Conservation (phyloP, 1,139 yeast species). For the Debaryomyces psychrophilus region DNA sequence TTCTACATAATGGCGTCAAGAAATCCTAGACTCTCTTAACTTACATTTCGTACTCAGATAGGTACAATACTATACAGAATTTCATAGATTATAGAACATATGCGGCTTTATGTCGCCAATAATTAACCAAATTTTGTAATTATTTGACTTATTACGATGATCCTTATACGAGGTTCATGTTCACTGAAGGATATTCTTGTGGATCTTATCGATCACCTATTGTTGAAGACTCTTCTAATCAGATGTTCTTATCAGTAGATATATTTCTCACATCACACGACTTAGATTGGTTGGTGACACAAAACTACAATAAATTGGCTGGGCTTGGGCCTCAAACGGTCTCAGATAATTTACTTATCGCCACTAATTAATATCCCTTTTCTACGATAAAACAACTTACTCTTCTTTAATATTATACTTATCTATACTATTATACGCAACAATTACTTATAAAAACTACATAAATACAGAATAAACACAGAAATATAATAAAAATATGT, state of each 20-base stretch:
- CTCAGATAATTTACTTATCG: constrained; percentile 8
- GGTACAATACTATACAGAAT: neutral
- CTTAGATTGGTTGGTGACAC: neutral
- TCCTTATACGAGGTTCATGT: neutral
- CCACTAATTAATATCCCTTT: constrained; percentile 6
- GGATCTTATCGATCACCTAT: neutral
- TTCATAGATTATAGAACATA: neutral
- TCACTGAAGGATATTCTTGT: neutral
- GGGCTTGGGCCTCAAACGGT: constrained; percentile 10
- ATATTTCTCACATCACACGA: constrained; percentile 5
- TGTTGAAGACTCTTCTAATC: neutral
- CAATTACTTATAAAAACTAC: constrained; percentile 30
- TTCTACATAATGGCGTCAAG: constrained; percentile 17
- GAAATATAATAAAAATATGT: constrained; percentile 29
- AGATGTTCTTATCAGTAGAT: constrained; percentile 1
- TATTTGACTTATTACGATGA: neutral
- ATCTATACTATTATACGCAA: constrained; percentile 4
- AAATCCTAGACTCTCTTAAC: neutral
- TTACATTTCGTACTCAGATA: neutral
- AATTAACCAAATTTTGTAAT: neutral
- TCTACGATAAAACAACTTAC: neutral
- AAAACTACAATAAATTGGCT: constrained; percentile 5
- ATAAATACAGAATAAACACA: neutral
- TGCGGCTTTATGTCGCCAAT: neutral
- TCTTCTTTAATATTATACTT: constrained; percentile 1